Evolutionary conservation across 2,329 filamentous ascomycete genomes (phyloP).

Genomic region (Metarhizium robertsii): DNA sequence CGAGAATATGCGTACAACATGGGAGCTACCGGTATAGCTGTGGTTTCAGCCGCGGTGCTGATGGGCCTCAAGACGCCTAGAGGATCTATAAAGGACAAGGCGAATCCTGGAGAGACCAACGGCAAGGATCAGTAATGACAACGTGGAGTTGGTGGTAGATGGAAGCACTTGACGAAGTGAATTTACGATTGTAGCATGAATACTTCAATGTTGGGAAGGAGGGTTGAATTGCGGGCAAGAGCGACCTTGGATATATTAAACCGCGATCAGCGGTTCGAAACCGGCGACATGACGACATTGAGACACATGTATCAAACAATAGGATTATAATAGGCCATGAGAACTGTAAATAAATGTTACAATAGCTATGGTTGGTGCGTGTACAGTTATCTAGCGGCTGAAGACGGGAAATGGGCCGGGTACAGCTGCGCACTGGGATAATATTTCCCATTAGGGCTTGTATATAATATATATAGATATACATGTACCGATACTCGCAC

Average conservation of each 20-base stretch:
- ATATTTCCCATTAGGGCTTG: too few relatives aligned
- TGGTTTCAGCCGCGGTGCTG: slow-evolving; percentile 63
- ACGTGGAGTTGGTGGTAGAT: background rate
- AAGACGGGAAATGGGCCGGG: slow-evolving; percentile 1
- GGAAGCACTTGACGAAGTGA: background rate
- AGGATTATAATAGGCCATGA: background rate
- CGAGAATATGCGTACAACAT: slow-evolving; percentile 74
- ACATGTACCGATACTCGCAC: too few relatives aligned
- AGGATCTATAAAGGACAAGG: slow-evolving; percentile 8
- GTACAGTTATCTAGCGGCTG: background rate
- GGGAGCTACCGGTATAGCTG: slow-evolving; percentile 71
- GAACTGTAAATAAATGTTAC: background rate
- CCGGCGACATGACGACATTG: background rate
- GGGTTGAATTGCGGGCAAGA: background rate
- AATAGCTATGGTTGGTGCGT: background rate
- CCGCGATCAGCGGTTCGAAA: background rate
- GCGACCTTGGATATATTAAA: background rate
- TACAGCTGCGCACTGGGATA: too few relatives aligned
- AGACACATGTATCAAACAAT: background rate
- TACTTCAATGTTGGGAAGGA: background rate
- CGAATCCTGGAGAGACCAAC: slow-evolving; percentile 11
- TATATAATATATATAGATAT: too few relatives aligned
- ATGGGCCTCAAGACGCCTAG: slow-evolving; percentile 58
- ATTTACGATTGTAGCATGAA: background rate
- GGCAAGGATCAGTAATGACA: slow-evolving; percentile 9